These are phyloP conservation scores for Penicillium brasilianum DNA, from an alignment of 2,329 filamentous ascomycete genomes.

Conservation along the genomic window DNA sequence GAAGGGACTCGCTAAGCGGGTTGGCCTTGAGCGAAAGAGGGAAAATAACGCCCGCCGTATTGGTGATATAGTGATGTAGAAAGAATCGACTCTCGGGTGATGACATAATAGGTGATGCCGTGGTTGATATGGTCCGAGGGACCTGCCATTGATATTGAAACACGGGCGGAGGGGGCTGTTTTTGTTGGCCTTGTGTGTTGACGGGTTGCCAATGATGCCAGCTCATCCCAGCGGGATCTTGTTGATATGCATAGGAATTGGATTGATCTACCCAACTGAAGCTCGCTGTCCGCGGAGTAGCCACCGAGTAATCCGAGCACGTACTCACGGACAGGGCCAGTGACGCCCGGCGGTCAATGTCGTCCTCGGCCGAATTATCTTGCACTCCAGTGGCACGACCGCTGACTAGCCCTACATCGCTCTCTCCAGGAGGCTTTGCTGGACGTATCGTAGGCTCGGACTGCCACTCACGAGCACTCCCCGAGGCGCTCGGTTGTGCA, in stretches of 20 bases:
- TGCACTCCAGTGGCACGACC: neutral
- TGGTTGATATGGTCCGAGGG: slow-evolving; percentile 9
- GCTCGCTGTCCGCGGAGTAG: neutral
- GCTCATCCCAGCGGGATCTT: neutral
- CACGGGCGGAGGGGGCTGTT: neutral
- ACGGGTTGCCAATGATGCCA: neutral
- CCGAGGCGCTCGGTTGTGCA: neutral
- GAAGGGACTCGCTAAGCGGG: slow-evolving; percentile 11
- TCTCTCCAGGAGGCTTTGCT: neutral
- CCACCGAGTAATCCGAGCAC: slow-evolving; percentile 1
- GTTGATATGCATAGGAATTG: neutral
- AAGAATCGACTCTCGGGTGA: slow-evolving; percentile 14
- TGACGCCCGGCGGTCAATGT: neutral
- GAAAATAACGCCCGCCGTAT: slow-evolving; percentile 12
- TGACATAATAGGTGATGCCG: slow-evolving; percentile 5
- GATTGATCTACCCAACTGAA: neutral
- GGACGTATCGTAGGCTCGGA: neutral
- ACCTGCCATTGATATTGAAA: slow-evolving; percentile 3
- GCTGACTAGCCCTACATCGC: neutral
- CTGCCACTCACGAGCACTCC: neutral
- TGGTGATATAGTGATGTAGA: slow-evolving; percentile 13
- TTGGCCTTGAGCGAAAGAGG: slow-evolving; percentile 11
- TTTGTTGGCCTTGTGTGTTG: neutral
- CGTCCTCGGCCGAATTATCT: neutral
- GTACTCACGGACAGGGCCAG: slow-evolving; percentile 1